A percentile compares a stretch with the other conserved stretches of the same genome.
phyloP scores from a whole-genome alignment of 192 early-diverging fungal genomes.

The Rhizophagus prolifer region DNA sequence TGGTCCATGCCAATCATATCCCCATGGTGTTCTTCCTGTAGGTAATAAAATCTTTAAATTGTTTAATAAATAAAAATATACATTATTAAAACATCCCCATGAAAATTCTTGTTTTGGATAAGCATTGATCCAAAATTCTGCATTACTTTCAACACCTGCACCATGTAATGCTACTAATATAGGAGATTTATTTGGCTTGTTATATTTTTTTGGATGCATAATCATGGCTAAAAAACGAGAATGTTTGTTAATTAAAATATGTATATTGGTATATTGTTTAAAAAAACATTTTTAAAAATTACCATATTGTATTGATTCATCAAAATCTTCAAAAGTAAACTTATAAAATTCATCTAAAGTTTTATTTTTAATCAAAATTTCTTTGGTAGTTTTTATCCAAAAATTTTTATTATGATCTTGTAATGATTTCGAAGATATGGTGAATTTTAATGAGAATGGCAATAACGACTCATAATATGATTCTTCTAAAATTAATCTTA shows the following conservation, averaged over 20 bases:
- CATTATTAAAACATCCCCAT: constrained; percentile 45
- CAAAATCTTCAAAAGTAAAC: constrained; percentile 71
- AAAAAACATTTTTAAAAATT: background rate
- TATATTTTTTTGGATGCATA: constrained; percentile 42
- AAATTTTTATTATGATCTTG: background rate
- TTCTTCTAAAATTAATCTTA: constrained; percentile 13
- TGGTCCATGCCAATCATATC: constrained; percentile 80
- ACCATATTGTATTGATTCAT: constrained; percentile 69
- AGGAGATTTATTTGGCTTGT: constrained; percentile 37
- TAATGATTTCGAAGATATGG: background rate
- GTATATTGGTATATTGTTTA: no score
- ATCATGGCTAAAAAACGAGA: constrained; percentile 31
- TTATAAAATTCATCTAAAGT: constrained; percentile 58
- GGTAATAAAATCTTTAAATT: constrained; percentile 58
- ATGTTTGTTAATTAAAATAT: background rate
- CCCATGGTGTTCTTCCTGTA: constrained; percentile 73
- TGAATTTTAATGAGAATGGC: background rate
- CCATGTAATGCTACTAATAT: constrained; percentile 72
- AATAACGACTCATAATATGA: background rate
- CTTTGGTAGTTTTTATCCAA: constrained; percentile 11
- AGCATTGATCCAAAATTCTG: constrained; percentile 61
- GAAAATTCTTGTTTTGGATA: constrained; percentile 54
- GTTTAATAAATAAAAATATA: background rate
- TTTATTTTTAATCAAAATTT: constrained; percentile 28
- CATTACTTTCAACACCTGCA: constrained; percentile 64